A percentile compares a stretch with the other conserved stretches of the same genome.
Evolutionary conservation across 768 basidiomycete species (phyloP).

Genomic region (Pisolithus orientalis): DNA sequence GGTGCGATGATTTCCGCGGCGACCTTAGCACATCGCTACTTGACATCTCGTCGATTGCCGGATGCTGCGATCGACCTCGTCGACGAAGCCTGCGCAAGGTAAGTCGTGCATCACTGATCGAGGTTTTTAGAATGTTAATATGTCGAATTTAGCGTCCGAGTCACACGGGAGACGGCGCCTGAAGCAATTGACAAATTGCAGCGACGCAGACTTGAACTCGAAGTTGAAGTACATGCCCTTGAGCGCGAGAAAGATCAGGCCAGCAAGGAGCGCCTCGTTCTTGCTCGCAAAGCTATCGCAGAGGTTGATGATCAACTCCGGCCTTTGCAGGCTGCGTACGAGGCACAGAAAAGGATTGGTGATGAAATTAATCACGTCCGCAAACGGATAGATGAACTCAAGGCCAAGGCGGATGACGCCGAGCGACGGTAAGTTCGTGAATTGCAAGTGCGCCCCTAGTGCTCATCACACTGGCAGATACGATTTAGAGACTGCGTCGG

Average conservation of each 20-base stretch:
- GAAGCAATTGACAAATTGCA: slow-evolving; percentile 91
- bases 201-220: slow-evolving; percentile 81
- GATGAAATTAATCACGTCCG: slow-evolving; percentile 75
- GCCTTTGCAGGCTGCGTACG: slow-evolving; percentile 80
- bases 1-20: slow-evolving; percentile 86
- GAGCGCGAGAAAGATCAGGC: slow-evolving; percentile 88
- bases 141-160: slow-evolving; percentile 56
- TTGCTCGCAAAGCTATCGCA: slow-evolving; percentile 71
- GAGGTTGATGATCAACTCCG: slow-evolving; percentile 80
- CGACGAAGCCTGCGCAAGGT: slow-evolving; percentile 89
- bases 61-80: slow-evolving; percentile 89
- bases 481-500: slow-evolving; percentile 74
- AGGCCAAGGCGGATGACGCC: slow-evolving; percentile 88
- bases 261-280: slow-evolving; percentile 73
- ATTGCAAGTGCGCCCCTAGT: neutral
- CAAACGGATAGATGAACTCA: slow-evolving; percentile 83
- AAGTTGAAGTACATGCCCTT: slow-evolving; percentile 92
- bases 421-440: slow-evolving; percentile 60
- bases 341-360: slow-evolving; percentile 76
- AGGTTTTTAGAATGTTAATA: neutral
- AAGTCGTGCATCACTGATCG: slow-evolving; percentile 16
- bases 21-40: slow-evolving; percentile 86
- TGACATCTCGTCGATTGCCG: slow-evolving; percentile 74
- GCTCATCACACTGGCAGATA: slow-evolving; percentile 36
- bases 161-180: slow-evolving; percentile 90